Evolutionary conservation across 768 basidiomycete species (phyloP), one percentile per base, ranked within the genome.

Genomic region (Suillus clintonianus): DNA sequence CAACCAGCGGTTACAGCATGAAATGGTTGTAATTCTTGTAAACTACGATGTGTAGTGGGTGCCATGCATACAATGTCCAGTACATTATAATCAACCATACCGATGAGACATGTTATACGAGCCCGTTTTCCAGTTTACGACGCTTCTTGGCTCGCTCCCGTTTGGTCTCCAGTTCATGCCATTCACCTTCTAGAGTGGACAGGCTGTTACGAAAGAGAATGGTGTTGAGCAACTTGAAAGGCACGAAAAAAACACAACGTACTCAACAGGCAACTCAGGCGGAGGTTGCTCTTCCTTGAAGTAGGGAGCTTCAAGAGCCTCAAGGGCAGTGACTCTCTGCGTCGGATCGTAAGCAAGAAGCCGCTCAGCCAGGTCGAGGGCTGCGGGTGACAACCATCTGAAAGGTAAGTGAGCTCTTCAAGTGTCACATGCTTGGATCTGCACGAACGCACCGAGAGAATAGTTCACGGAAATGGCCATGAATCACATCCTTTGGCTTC

Each of bases 161-260:
- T 76, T 98, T 99, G 14, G 94, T 92, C 75, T 98, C 96, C 66
- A 96, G 83, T 76, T 99, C 97, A 76, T 99, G 97, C 93, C 96
- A 98, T 75, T 99, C 97, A 51, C 97, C 97, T 73, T 94, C 88
- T 47, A 97, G 77, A 14, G 84, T 84, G 14, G 90, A 85, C 63
- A 99, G 78, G 59, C 95, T 96, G 66, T 22, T 51, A 24, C 22
- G 41, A 37, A 47, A 14, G 53, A 47, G 66, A 47, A 70, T 53
- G n/a, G 54, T 22, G 11, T 48, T 60, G 50, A 43, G 48, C 11
- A 13, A 27, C 36, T 57, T 19, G 27, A 19, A 62, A 17, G 60
- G 17, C 27, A 19, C n/a, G 11, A 60, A 39, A 15, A 9, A 3
- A 17, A 19, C 9, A 27, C 11, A 15, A 84, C 91, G 59, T 71